These are phyloP conservation scores for Dimargaris cristalligena DNA, from an alignment of 192 early-diverging fungal species.

Conservation along the genomic window DNA sequence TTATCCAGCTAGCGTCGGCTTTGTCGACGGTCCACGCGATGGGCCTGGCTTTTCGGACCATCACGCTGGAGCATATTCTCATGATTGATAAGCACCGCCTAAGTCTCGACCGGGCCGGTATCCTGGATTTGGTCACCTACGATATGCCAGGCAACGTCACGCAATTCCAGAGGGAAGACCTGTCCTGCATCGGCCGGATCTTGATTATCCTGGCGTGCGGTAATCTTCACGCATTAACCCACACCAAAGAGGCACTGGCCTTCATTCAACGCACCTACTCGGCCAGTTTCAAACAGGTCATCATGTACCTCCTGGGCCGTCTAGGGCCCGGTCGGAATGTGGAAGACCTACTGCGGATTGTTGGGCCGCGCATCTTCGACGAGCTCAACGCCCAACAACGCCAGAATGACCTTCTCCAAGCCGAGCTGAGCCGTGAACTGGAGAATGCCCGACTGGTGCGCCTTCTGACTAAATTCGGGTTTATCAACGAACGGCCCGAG, in stretches of 20 bases:
- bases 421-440: slow-evolving; percentile 62
- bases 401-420: slow-evolving; percentile 65
- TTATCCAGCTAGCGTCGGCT: slow-evolving; percentile 59
- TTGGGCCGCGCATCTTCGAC: slow-evolving; percentile 20
- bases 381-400: slow-evolving; percentile 30
- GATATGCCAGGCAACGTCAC: slow-evolving; percentile 9
- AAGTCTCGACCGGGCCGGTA: slow-evolving; percentile 18
- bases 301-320: slow-evolving; percentile 33
- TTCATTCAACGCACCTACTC: slow-evolving; percentile 59
- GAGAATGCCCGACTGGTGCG: slow-evolving; percentile 85
- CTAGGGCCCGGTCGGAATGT: slow-evolving; percentile 19
- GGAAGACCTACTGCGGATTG: slow-evolving; percentile 25
- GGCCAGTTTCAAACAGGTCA: slow-evolving; percentile 66
- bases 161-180: slow-evolving; percentile 16
- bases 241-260: slow-evolving; percentile 34
- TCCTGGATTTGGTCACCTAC: slow-evolving; percentile 20
- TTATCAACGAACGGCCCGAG: slow-evolving; percentile 84
- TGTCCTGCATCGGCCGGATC: slow-evolving; percentile 20
- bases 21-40: slow-evolving; percentile 68
- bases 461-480: slow-evolving; percentile 77
- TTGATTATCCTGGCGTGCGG: slow-evolving; percentile 17
- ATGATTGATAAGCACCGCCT: slow-evolving; percentile 46
- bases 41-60: slow-evolving; percentile 57
- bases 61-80: slow-evolving; percentile 72
- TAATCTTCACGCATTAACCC: slow-evolving; percentile 13